These are phyloP conservation scores for Botrytis byssoidea DNA, from an alignment of 2,329 filamentous ascomycete genomes.

Conservation along the genomic window DNA sequence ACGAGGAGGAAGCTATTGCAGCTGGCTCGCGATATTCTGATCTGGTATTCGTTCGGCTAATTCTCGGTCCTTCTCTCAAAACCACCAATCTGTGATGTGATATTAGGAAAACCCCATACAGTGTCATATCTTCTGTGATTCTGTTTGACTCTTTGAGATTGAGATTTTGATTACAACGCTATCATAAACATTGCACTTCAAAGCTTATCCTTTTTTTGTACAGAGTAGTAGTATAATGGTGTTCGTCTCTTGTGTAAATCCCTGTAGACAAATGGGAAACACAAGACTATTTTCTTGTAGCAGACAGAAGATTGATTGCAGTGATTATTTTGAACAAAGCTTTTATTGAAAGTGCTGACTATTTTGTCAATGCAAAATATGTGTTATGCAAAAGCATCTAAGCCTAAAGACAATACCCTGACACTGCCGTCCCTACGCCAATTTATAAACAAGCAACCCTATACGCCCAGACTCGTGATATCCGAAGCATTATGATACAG, in stretches of 20 bases:
- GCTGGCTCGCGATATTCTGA: neutral
- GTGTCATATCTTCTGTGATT: neutral
- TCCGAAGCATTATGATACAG: slow-evolving; percentile 27
- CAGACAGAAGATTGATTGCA: neutral
- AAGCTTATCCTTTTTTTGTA: neutral
- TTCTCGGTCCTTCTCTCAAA: neutral
- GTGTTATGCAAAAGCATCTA: slow-evolving; percentile 23
- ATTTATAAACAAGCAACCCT: slow-evolving; percentile 20
- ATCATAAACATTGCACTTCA: neutral
- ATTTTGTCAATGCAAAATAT: slow-evolving; percentile 17
- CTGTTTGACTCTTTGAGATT: neutral
- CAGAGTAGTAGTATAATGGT: neutral
- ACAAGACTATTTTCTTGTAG: neutral
- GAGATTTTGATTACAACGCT: neutral
- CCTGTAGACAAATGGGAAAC: neutral
- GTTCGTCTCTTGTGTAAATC: neutral
- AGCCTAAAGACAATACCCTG: slow-evolving; percentile 22
- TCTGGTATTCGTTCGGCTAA: slow-evolving; percentile 3
- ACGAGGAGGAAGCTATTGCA: neutral
- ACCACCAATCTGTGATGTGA: neutral
- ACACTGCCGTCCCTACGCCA: slow-evolving; percentile 20
- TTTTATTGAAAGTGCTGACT: slow-evolving; percentile 15
- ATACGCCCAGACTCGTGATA: slow-evolving; percentile 23
- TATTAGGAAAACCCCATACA: neutral
- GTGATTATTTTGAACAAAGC: slow-evolving; percentile 6